Evolutionary conservation across 768 basidiomycete genomes (phyloP).

Genomic region (Hysterangium stoloniferum): DNA sequence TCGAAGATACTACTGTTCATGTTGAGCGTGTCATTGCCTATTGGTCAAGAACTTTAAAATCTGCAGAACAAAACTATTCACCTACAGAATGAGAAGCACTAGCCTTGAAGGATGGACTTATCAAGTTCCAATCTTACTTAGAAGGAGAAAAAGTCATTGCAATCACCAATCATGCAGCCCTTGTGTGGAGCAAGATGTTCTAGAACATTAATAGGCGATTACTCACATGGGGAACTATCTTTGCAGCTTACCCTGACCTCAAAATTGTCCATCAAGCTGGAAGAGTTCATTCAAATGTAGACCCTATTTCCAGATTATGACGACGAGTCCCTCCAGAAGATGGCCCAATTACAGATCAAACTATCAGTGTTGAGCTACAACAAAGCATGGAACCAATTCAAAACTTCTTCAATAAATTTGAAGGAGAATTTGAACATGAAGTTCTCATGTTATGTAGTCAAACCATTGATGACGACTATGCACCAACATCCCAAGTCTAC

Average conservation of each 20-base stretch:
- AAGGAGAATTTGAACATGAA: too few relatives aligned
- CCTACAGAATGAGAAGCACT: conserved; percentile 15
- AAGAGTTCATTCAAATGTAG: conserved; percentile 14
- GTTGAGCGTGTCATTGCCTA: conserved; percentile 15
- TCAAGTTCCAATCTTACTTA: conserved; percentile 16
- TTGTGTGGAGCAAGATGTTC: conserved; percentile 13
- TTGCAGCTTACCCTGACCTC: conserved; percentile 12
- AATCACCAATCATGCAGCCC: conserved; percentile 15
- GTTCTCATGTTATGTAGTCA: too few relatives aligned
- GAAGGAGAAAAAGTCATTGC: conserved; percentile 14
- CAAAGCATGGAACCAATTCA: too few relatives aligned
- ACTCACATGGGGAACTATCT: conserved; percentile 6
- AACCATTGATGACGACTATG: too few relatives aligned
- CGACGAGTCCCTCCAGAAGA: background rate
- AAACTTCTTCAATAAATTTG: too few relatives aligned
- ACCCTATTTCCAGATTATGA: conserved; percentile 10
- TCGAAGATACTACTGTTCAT: conserved; percentile 11
- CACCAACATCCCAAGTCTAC: too few relatives aligned
- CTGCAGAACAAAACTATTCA: conserved; percentile 15
- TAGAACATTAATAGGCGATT: conserved; percentile 14
- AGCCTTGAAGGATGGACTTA: conserved; percentile 13
- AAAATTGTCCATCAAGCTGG: conserved; percentile 13
- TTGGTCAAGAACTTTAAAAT: conserved; percentile 14
- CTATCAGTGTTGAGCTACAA: too few relatives aligned
- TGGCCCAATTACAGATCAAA: background rate